Percentiles rank a stretch among this genome's conserved stretches.
Evolutionary conservation across 129 eudicot genomes (phyloP).

Genomic region (Heracleum sosnowskyi): DNA sequence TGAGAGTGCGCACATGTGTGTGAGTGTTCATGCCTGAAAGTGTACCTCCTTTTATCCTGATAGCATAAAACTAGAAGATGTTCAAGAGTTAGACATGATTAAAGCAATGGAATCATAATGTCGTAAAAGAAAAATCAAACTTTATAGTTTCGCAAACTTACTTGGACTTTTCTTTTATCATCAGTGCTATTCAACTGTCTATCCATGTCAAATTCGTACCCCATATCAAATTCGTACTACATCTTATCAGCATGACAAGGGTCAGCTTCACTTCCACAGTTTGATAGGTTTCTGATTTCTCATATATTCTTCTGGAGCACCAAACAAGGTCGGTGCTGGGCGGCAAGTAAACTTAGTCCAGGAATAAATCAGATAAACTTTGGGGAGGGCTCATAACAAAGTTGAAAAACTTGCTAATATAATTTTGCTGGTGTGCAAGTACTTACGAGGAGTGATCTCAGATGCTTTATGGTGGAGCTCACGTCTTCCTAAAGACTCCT

Average conservation of each 20-base stretch:
- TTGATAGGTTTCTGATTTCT: slow-evolving; percentile 38
- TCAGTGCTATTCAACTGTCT: slow-evolving; percentile 49
- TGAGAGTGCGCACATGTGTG: background rate
- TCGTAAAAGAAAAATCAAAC: background rate
- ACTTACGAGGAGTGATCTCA: slow-evolving; percentile 13
- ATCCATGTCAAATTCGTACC: slow-evolving; percentile 51
- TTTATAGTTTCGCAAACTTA: slow-evolving; percentile 29
- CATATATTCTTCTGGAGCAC: slow-evolving; percentile 28
- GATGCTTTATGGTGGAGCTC: slow-evolving; percentile 20
- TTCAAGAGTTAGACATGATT: background rate
- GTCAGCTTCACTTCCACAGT: slow-evolving; percentile 34
- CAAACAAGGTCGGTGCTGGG: slow-evolving; percentile 22
- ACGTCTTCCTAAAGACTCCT: slow-evolving; percentile 20
- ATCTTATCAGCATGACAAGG: slow-evolving; percentile 38
- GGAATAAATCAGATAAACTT: slow-evolving; percentile 20
- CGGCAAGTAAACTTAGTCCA: slow-evolving; percentile 14
- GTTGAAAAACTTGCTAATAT: slow-evolving; percentile 14
- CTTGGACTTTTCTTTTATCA: slow-evolving; percentile 59
- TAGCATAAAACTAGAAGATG: background rate
- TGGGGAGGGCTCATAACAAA: slow-evolving; percentile 28
- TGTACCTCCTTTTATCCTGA: background rate
- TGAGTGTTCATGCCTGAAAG: background rate
- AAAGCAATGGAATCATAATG: background rate
- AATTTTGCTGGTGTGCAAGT: slow-evolving; percentile 11
- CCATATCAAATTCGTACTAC: slow-evolving; percentile 52